Conservation (phyloP, 495 filamentous ascomycete genomes). For the Hypoxylon perforatum region DNA sequence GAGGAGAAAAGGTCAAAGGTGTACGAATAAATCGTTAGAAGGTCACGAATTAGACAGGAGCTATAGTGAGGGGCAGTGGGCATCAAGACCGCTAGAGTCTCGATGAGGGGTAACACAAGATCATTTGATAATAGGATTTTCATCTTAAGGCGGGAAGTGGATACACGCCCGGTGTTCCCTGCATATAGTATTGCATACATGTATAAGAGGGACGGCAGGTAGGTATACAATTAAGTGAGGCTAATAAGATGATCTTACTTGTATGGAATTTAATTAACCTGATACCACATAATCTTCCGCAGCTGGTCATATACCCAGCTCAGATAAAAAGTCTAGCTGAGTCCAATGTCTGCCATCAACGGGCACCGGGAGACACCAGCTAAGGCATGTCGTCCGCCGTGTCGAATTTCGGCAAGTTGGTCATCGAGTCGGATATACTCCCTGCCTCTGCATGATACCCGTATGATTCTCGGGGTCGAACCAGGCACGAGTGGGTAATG, state of each 20-base stretch:
- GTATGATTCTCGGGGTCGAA: constrained; percentile 4
- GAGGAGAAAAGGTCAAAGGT: no score
- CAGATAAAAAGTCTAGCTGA: no score
- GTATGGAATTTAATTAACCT: no score
- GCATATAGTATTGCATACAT: background rate
- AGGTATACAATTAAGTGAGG: no score
- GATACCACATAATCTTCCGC: no score
- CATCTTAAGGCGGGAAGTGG: constrained; percentile 20
- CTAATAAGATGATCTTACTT: no score
- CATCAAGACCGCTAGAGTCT: constrained; percentile 16
- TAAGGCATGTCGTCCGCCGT: background rate
- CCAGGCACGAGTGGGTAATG: background rate
- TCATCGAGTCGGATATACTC: constrained; percentile 13
- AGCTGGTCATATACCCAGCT: no score
- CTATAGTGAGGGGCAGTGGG: constrained; percentile 24
- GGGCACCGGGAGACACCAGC: background rate
- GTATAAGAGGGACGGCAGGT: background rate
- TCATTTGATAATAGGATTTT: constrained; percentile 25
- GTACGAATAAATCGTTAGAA: background rate
- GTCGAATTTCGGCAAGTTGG: constrained; percentile 1
- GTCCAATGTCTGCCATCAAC: no score
- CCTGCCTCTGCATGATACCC: background rate
- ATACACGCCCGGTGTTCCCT: constrained; percentile 18
- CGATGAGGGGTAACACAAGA: constrained; percentile 22
- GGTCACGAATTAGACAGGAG: constrained; percentile 3